Base-by-base conservation (phyloP, 169 alveolate species). In the Theileria luwenshuni region DNA sequence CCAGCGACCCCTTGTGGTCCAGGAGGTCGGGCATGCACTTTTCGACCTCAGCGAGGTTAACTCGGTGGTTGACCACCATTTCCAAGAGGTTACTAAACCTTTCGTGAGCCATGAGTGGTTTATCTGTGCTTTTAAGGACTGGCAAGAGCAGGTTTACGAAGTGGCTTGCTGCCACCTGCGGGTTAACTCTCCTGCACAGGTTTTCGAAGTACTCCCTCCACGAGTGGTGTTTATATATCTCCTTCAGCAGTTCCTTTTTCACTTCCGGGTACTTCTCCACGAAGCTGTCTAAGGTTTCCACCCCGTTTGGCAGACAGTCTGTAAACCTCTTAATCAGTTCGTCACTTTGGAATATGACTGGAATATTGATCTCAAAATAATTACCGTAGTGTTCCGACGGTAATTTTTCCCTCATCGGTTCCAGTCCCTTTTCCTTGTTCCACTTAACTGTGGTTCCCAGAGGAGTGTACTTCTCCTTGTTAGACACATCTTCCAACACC, bases 71-170 rank as follows among this genome's bases (percentile, higher is more conserved):
- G 17, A 19, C 17, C 10, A 76, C 86, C 41, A 38, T 43, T 21
- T 60, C 38, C 42, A 76, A 10, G 60, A 76, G 56, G 49, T 76
- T 79, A 23, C 54, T 30, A 32, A 76, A 59, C 65, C 61, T 73
- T 30, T 68, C 68, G 25, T 45, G 79, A n/a, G 67, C 54, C 51
- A 69, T 41, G 21, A 45, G 38, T 30, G 38, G 52, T 13, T 62
- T 45, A 15, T 35, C 17, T 12, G 48, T 3, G 25, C n/a, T 28
- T n/a, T 23, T n/a, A 13, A 67, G 62, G 30, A 54, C 23, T 27
- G 86, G 86, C 7, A 76, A 7, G 30, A 76, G 28, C 60, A 51
- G 65, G 79, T 76, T 76, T 3, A 76, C 86, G 43, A 76, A 23
- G 74, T 70, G 70, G n/a, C 60, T 76, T 10, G 86, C 86, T 38